Evolutionary conservation across 2,329 filamentous ascomycete species (phyloP).

Genomic region (Berkeleyomyces rouxiae): DNA sequence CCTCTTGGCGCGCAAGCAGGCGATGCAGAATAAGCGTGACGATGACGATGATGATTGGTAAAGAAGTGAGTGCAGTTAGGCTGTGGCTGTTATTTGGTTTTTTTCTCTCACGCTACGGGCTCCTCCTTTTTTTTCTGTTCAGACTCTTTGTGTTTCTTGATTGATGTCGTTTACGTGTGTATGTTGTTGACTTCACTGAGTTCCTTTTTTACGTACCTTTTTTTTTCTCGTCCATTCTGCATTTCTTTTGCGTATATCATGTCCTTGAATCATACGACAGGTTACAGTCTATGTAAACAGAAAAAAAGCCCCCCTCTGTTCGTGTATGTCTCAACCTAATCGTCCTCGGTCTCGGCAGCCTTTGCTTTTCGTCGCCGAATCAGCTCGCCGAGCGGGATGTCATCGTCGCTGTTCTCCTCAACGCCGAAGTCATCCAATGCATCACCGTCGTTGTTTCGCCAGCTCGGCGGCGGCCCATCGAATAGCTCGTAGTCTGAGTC

Average conservation of each 20-base stretch:
- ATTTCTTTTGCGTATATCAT: slow-evolving; percentile 11
- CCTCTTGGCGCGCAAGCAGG: slow-evolving; percentile 57
- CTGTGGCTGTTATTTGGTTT: no score
- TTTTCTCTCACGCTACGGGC: no score
- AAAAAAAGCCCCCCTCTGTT: background rate
- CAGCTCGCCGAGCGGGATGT: slow-evolving; percentile 54
- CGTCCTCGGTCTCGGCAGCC: slow-evolving; percentile 20
- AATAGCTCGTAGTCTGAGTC: slow-evolving; percentile 14
- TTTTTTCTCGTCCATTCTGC: slow-evolving; percentile 17
- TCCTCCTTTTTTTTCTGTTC: background rate
- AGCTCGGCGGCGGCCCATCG: slow-evolving; percentile 29
- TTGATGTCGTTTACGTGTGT: background rate
- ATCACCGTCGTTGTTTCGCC: slow-evolving; percentile 64
- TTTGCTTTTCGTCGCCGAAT: slow-evolving; percentile 36
- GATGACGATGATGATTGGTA: slow-evolving; percentile 60
- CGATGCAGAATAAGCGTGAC: slow-evolving; percentile 53
- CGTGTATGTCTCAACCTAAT: slow-evolving; percentile 4
- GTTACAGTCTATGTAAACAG: background rate
- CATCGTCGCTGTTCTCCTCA: slow-evolving; percentile 44
- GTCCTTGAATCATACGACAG: background rate
- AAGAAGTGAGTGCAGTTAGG: slow-evolving; percentile 8
- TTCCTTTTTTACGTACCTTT: slow-evolving; percentile 14
- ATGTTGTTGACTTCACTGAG: background rate
- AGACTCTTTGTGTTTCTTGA: background rate
- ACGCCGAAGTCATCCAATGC: slow-evolving; percentile 61